Percentiles rank a stretch among this genome's conserved stretches.
Evolutionary conservation across 2,329 filamentous ascomycete species (phyloP).

Genomic region (Hypoxylon sp.): DNA sequence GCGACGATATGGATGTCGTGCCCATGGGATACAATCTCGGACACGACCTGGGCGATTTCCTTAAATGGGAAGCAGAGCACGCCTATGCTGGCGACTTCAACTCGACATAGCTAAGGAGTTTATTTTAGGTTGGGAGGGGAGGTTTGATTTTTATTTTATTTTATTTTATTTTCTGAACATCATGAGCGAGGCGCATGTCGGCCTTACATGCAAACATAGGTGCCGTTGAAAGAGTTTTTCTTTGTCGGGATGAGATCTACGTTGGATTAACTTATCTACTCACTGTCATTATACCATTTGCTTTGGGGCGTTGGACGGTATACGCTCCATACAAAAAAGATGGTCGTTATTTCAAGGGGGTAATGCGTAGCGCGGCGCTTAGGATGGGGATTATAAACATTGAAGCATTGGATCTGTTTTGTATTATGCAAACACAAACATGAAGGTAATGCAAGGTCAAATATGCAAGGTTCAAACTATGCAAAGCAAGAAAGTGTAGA

Average conservation of each 20-base stretch:
- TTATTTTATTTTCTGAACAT: not conserved
- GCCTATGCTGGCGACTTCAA: slow-evolving; percentile 57
- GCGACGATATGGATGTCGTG: slow-evolving; percentile 60
- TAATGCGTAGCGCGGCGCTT: slow-evolving; percentile 36
- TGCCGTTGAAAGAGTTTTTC: not conserved
- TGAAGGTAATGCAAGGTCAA: not conserved
- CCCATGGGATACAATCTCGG: slow-evolving; percentile 74
- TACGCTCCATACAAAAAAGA: slow-evolving; percentile 34
- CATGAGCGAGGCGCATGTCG: slow-evolving; percentile 31
- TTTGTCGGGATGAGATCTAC: slow-evolving; percentile 26
- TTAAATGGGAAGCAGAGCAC: slow-evolving; percentile 70
- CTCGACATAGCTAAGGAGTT: slow-evolving; percentile 28
- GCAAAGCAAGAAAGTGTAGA: slow-evolving; percentile 18
- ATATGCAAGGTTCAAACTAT: no score
- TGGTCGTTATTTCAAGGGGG: slow-evolving; percentile 16
- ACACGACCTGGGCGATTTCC: slow-evolving; percentile 71
- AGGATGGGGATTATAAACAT: slow-evolving; percentile 21
- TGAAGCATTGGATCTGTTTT: slow-evolving; percentile 13
- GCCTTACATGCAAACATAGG: slow-evolving; percentile 5
- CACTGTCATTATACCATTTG: slow-evolving; percentile 38
- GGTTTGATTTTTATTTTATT: slow-evolving; percentile 17
- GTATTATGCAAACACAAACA: slow-evolving; percentile 1
- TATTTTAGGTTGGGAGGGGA: not conserved
- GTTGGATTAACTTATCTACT: slow-evolving; percentile 24
- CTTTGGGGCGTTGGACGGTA: slow-evolving; percentile 32